These are phyloP conservation scores for Penicillium concentricum DNA, from an alignment of 2,329 filamentous ascomycete species.

Conservation along the genomic window DNA sequence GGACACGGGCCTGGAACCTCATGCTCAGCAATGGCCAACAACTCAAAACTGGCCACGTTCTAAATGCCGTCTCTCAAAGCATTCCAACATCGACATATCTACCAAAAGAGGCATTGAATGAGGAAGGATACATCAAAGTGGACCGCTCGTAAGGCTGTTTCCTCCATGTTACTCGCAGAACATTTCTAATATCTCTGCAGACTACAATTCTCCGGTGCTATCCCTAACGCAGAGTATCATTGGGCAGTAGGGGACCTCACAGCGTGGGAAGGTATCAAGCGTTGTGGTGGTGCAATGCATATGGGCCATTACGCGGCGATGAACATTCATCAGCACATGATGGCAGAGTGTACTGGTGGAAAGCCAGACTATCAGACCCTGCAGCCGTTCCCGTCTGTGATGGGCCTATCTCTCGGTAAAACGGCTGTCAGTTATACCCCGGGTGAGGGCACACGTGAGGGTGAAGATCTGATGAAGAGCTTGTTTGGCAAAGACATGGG, in stretches of 20 bases:
- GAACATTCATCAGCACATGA: conserved; percentile 66
- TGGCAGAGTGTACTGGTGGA: conserved; percentile 41
- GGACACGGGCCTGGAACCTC: conserved; percentile 39
- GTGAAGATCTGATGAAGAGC: conserved; percentile 60
- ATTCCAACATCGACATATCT: conserved; percentile 64
- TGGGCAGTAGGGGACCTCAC: conserved; percentile 70
- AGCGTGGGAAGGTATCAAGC: conserved; percentile 75
- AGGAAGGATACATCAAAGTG: conserved; percentile 66
- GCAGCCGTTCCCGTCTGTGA: conserved; percentile 60
- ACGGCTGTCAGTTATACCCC: conserved; percentile 65
- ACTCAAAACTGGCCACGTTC: conserved; percentile 62
- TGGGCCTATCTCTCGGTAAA: conserved; percentile 69
- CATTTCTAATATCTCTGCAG: conserved; percentile 32
- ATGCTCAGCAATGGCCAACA: conserved; percentile 61
- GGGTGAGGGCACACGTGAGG: conserved; percentile 56
- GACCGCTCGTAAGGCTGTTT: conserved; percentile 43
- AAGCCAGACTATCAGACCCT: conserved; percentile 52
- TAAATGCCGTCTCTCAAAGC: conserved; percentile 67
- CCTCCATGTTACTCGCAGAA: background rate
- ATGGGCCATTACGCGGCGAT: conserved; percentile 65
- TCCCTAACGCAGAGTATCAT: conserved; percentile 61
- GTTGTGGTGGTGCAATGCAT: conserved; percentile 73
- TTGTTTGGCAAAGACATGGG: conserved; percentile 71
- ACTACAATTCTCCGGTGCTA: conserved; percentile 54
- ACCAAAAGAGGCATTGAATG: conserved; percentile 57